Evolutionary conservation across 73 alveolate genomes (phyloP).

Genomic region (Paramecium caudatum): DNA sequence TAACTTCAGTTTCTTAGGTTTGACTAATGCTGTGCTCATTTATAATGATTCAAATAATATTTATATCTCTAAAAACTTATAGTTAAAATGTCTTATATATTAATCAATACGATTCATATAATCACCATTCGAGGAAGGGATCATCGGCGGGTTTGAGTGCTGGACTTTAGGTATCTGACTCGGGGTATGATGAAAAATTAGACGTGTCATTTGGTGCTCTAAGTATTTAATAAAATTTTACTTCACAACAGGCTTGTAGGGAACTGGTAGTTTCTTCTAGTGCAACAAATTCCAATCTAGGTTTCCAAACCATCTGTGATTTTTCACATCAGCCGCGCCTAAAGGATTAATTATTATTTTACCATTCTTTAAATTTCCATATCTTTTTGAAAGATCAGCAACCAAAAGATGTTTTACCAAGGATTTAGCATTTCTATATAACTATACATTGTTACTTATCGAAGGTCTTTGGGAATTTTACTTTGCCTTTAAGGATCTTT

Average conservation of each 20-base stretch:
- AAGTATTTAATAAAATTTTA: constrained; percentile 36
- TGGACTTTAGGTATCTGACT: constrained; percentile 88
- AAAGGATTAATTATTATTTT: constrained; percentile 52
- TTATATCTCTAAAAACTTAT: no score
- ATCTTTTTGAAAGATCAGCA: constrained; percentile 89
- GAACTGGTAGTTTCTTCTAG: constrained; percentile 81
- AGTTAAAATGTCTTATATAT: no score
- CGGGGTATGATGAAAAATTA: constrained; percentile 88
- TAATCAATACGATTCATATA: not conserved
- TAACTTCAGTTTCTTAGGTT: constrained; percentile 78
- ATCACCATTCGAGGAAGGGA: constrained; percentile 92
- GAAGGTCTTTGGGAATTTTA: constrained; percentile 87
- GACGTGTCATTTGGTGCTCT: constrained; percentile 86
- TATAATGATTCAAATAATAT: no score
- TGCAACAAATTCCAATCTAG: constrained; percentile 87
- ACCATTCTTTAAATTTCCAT: constrained; percentile 90
- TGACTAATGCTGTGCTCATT: constrained; percentile 63
- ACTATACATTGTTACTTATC: constrained; percentile 76
- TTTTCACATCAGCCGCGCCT: constrained; percentile 84
- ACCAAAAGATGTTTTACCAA: constrained; percentile 90
- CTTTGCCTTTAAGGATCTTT: constrained; percentile 88
- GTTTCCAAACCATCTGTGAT: constrained; percentile 87
- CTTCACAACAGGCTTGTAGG: constrained; percentile 86
- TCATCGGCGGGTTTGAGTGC: constrained; percentile 86
- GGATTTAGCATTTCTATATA: constrained; percentile 85